Conservation (phyloP, 2,329 filamentous ascomycete genomes). For the Clonostachys byssicola region DNA sequence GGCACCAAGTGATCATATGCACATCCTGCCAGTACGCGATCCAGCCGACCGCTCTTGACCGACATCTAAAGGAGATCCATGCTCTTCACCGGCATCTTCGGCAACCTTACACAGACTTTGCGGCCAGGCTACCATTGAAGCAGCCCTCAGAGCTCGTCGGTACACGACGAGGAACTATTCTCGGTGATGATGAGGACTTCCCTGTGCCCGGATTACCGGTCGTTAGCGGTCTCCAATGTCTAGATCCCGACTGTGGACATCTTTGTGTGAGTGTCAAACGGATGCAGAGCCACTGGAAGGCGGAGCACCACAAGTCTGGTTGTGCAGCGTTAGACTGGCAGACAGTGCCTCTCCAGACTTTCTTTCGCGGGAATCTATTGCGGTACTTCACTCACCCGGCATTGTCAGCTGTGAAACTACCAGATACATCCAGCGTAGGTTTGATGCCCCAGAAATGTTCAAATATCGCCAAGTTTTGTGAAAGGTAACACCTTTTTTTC, state of each 20-base stretch:
- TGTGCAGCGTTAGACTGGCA: constrained; percentile 3
- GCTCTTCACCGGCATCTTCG: constrained; percentile 4
- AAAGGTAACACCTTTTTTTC: too few relatives aligned
- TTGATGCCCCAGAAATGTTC: too few relatives aligned
- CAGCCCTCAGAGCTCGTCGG: background rate
- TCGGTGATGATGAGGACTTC: background rate
- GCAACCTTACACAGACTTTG: constrained; percentile 5
- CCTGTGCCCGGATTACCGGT: constrained; percentile 4
- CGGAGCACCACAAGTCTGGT: constrained; percentile 3
- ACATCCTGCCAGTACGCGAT: constrained; percentile 6
- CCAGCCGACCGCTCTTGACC: constrained; percentile 4
- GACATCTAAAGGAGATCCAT: constrained; percentile 9
- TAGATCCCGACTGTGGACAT: constrained; percentile 2
- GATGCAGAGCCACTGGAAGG: constrained; percentile 8
- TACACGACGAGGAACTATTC: background rate
- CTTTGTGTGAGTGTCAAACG: constrained; percentile 9
- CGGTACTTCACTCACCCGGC: constrained; percentile 5
- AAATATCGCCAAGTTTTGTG: too few relatives aligned
- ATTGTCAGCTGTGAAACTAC: background rate
- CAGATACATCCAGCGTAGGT: background rate
- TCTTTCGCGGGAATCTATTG: constrained; percentile 8
- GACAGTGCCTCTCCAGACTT: constrained; percentile 4
- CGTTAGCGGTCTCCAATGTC: constrained; percentile 3
- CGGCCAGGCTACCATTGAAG: background rate
- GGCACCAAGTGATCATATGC: constrained; percentile 6